Evolutionary conservation across 2,329 filamentous ascomycete genomes (phyloP).

Genomic region (Pezicula carpinea): DNA sequence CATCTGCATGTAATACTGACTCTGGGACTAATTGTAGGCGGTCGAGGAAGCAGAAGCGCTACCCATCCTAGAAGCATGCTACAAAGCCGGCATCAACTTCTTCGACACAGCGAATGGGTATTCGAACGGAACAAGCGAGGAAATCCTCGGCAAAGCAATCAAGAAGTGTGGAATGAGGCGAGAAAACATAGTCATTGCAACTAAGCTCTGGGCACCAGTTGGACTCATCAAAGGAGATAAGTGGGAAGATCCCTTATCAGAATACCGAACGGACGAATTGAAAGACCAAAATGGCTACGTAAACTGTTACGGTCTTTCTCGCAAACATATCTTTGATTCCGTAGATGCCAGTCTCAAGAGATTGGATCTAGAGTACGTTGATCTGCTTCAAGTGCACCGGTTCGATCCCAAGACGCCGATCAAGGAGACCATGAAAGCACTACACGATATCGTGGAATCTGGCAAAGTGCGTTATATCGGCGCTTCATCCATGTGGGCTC

Average conservation of each 20-base stretch:
- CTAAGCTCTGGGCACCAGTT: constrained; percentile 49
- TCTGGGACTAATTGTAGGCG: too few species aligned
- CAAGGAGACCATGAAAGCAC: constrained; percentile 58
- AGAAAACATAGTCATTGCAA: constrained; percentile 51
- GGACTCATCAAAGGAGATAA: constrained; percentile 34
- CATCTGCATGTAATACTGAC: too few species aligned
- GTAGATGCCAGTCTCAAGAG: constrained; percentile 55
- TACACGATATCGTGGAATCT: constrained; percentile 52
- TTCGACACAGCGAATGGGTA: constrained; percentile 52
- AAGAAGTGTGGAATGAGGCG: constrained; percentile 53
- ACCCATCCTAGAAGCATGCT: constrained; percentile 59
- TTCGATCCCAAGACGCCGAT: constrained; percentile 45
- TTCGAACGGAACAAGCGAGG: constrained; percentile 50
- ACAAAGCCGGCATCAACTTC: constrained; percentile 58
- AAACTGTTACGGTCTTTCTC: constrained; percentile 43
- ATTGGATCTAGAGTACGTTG: constrained; percentile 52
- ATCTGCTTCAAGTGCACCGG: constrained; percentile 57
- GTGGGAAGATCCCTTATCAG: constrained; percentile 26
- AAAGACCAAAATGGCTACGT: constrained; percentile 33
- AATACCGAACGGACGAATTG: constrained; percentile 43
- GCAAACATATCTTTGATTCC: constrained; percentile 61
- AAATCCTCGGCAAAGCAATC: constrained; percentile 53
- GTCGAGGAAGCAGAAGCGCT: constrained; percentile 31
- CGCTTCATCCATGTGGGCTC: constrained; percentile 43
- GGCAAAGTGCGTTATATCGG: constrained; percentile 55